phyloP scores from a whole-genome alignment of 2,329 filamentous ascomycete genomes.

The Pseudogymnoascus pannorum region DNA sequence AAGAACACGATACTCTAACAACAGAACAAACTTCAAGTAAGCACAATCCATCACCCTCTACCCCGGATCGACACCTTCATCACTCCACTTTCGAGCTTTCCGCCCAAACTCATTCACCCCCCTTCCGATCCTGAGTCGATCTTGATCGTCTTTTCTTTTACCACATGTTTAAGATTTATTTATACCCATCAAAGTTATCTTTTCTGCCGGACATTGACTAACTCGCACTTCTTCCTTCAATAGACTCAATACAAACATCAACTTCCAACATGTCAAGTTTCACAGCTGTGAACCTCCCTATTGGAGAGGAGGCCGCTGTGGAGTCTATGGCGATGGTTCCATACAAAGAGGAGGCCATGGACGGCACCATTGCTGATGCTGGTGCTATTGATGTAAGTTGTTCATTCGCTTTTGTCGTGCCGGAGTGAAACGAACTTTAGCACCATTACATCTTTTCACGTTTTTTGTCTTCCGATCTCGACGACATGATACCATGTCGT shows the following conservation, averaged over 20 bases:
- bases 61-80: neutral
- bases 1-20: neutral
- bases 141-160: neutral
- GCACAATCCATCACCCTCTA: neutral
- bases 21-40: neutral
- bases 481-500: neutral
- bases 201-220: neutral
- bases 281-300: neutral
- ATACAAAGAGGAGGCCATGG: neutral
- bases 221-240: neutral
- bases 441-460: neutral
- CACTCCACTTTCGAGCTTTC: too few species aligned
- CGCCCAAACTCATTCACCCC: neutral
- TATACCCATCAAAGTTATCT: neutral
- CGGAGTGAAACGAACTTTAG: neutral
- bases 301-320: neutral
- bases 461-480: neutral
- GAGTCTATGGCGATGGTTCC: neutral
- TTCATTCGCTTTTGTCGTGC: neutral
- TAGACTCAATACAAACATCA: neutral
- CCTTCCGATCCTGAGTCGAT: neutral
- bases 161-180: neutral
- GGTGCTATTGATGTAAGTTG: neutral
- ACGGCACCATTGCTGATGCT: neutral
- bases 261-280: neutral